These are phyloP conservation scores for Naganishia kalamii DNA, from an alignment of 768 basidiomycete genomes.

Conservation along the genomic window DNA sequence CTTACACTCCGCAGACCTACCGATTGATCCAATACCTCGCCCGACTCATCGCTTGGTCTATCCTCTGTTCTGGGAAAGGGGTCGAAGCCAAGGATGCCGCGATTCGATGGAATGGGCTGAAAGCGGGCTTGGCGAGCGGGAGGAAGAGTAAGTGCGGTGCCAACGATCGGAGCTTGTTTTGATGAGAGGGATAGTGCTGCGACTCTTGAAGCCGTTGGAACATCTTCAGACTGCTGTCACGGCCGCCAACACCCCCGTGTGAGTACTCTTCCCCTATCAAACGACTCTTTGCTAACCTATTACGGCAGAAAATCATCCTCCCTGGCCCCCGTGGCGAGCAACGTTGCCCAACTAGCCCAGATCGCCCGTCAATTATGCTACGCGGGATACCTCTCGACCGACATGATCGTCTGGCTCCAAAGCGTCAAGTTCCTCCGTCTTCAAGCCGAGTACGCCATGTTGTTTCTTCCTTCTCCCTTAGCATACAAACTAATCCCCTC, in stretches of 20 bases:
- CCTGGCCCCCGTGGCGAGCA: constrained; percentile 48
- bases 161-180: background rate
- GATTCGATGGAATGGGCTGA: constrained; percentile 73
- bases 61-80: constrained; percentile 58
- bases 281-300: background rate
- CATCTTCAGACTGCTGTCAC: constrained; percentile 84
- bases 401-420: constrained; percentile 78
- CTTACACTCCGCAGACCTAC: constrained; percentile 60
- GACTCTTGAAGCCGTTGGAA: constrained; percentile 88
- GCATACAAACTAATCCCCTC: constrained; percentile 58
- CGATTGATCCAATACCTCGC: constrained; percentile 85
- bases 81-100: constrained; percentile 55
- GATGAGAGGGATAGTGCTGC: constrained; percentile 58
- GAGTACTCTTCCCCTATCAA: constrained; percentile 12
- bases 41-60: constrained; percentile 79
- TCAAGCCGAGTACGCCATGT: constrained; percentile 34
- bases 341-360: constrained; percentile 67
- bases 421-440: constrained; percentile 37
- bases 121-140: constrained; percentile 71
- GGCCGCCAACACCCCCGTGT: constrained; percentile 50
- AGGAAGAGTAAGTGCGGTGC: constrained; percentile 64
- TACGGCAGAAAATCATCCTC: constrained; percentile 45
- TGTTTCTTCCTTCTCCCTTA: background rate
- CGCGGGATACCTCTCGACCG: constrained; percentile 77
- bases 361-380: constrained; percentile 80